Evolutionary conservation across 2,329 filamentous ascomycete genomes (phyloP).

Genomic region (Penicillium sumatraense): DNA sequence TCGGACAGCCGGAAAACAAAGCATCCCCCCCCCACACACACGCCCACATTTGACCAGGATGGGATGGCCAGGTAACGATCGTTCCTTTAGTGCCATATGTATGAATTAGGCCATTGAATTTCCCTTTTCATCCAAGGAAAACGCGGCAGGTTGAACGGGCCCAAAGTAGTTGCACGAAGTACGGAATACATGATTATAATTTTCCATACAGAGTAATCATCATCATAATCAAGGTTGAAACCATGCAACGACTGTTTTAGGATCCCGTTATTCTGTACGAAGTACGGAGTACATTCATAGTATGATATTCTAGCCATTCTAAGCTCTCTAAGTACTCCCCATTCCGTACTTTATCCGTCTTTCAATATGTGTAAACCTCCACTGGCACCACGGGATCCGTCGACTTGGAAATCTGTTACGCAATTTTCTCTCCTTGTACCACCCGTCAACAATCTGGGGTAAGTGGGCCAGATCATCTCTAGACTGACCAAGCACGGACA

Average conservation of each 20-base stretch:
- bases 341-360: too few relatives aligned
- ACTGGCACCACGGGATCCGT: too few relatives aligned
- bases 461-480: slow-evolving; percentile 32
- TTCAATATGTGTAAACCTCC: too few relatives aligned
- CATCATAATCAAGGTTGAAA: too few relatives aligned
- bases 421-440: slow-evolving; percentile 16
- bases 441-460: slow-evolving; percentile 30
- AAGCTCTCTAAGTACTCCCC: not conserved
- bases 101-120: not conserved
- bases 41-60: not conserved
- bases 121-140: slow-evolving; percentile 7
- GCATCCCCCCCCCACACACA: not conserved
- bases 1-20: slow-evolving; percentile 6
- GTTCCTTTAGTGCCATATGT: not conserved
- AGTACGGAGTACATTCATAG: not conserved
- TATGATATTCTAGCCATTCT: not conserved
- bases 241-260: too few relatives aligned
- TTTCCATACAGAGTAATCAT: too few relatives aligned
- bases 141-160: slow-evolving; percentile 6
- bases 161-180: not conserved
- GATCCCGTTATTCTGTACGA: not conserved
- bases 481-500: slow-evolving; percentile 28
- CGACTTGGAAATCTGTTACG: slow-evolving; percentile 20
- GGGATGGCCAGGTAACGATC: not conserved
- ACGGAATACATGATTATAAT: too few relatives aligned